Evolutionary conservation across 352 stramenopile species (phyloP), one percentile per base, ranked within the genome.

Genomic region (Pythium phragmitis): DNA sequence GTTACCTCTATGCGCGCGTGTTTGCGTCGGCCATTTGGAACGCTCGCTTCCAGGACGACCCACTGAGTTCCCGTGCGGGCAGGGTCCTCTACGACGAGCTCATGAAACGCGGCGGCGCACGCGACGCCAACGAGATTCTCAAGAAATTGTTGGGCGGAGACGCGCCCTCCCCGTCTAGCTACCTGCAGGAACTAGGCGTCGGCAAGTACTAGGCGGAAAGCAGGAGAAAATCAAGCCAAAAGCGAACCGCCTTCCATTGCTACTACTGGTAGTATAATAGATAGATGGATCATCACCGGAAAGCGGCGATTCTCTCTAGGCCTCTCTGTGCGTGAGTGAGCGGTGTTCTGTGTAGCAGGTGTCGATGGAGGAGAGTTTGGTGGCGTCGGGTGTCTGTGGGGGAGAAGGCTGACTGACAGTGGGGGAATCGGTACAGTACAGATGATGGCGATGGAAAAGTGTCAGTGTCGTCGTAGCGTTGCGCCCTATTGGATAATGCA

Each of bases 1-100:
- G 87, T 63, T 97, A 97, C 56, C 60, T 97, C 51, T 97, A 97
- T 60, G 87, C 89, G 12, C 87, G 87, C 23, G 87, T 97, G 57
- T 97, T 97, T 65, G 89, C 89, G 13, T 87, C 89, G 23, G 81
- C 90, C 64, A 94, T 97, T 45, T 97, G 91, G 91, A 72, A 88
- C 34, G 57, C 74, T 8, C 73, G 75, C 52, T 97, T 97, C 70
- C 61, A 63, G 5, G 74, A 89, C 7, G 46, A 73, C 17, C 89
- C 88, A 7, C 73, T 96, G 42, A 87, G 79, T 48, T 54, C 63
- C 21, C 26, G 68, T 39, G 76, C 88, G 14, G 91, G 91, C 9
- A 72, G 85, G 33, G 57, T 72, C 13, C 63, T 97, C 43, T 85
- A 81, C 59, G 61, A 82, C 23, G 74, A 96, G 39, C 60, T 97